Conservation (phyloP, 805 yeast genomes). For the Ogataea glucozyma region DNA sequence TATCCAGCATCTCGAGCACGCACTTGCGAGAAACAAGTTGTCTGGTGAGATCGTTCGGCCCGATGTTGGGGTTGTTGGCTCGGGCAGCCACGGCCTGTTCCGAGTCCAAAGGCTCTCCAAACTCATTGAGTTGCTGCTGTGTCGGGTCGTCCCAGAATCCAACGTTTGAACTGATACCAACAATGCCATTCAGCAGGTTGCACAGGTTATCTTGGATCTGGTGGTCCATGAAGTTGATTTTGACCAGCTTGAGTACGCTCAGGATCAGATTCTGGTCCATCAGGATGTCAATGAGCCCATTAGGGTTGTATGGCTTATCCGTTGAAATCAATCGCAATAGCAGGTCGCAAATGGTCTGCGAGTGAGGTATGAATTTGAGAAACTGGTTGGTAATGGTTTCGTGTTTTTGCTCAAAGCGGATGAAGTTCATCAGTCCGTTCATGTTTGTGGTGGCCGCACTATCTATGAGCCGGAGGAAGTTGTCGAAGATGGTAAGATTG, state of each 20-base stretch:
- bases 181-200: slow-evolving; percentile 88
- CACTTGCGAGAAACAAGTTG: slow-evolving; percentile 77
- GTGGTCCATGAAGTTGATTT: slow-evolving; percentile 32
- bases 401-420: slow-evolving; percentile 45
- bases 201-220: slow-evolving; percentile 43
- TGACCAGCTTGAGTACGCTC: slow-evolving; percentile 69
- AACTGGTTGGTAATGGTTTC: slow-evolving; percentile 67
- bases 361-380: slow-evolving; percentile 70
- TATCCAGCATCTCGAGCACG: slow-evolving; percentile 64
- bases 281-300: slow-evolving; percentile 77
- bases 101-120: slow-evolving; percentile 74
- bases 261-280: slow-evolving; percentile 69
- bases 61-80: slow-evolving; percentile 78
- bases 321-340: slow-evolving; percentile 83
- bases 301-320: slow-evolving; percentile 84
- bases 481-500: slow-evolving; percentile 32
- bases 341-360: slow-evolving; percentile 89
- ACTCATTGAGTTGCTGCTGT: slow-evolving; percentile 28
- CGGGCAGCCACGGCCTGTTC: slow-evolving; percentile 27
- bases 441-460: slow-evolving; percentile 80
- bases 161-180: slow-evolving; percentile 47
- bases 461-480: slow-evolving; percentile 82
- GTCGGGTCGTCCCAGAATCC: slow-evolving; percentile 34
- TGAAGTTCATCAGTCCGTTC: slow-evolving; percentile 71
- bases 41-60: slow-evolving; percentile 92